phyloP scores from a whole-genome alignment of 305 asterid species.

The Euphrasia arctica region DNA sequence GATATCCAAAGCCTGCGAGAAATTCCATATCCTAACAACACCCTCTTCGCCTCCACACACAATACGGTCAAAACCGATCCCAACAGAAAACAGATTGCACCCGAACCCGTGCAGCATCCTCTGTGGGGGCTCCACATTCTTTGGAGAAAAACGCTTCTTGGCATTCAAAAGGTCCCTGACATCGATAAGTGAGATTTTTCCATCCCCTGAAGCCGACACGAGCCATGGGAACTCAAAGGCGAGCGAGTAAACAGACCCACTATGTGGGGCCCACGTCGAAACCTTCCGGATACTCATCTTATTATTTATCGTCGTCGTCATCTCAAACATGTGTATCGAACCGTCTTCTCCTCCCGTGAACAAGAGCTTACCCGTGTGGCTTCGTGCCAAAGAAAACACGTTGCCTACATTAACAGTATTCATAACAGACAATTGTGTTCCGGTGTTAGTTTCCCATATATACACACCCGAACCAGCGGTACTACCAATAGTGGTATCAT shows the following conservation, averaged over 20 bases:
- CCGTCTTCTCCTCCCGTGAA: conserved; percentile 97
- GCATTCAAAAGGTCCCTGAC: conserved; percentile 73
- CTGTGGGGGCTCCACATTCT: conserved; percentile 80
- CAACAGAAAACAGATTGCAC: conserved; percentile 73
- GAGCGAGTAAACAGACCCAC: conserved; percentile 70
- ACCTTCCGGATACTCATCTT: conserved; percentile 39
- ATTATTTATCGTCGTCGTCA: conserved; percentile 36
- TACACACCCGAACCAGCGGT: conserved; percentile 76
- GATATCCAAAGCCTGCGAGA: conserved; percentile 89
- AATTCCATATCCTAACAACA: conserved; percentile 89
- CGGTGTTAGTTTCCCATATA: conserved; percentile 69
- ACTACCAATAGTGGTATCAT: conserved; percentile 67
- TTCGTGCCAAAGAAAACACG: conserved; percentile 66
- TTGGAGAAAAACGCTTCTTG: conserved; percentile 35
- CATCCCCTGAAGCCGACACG: conserved; percentile 90
- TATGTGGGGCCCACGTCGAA: conserved; percentile 87
- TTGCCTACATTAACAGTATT: conserved; percentile 56
- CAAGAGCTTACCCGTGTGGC: conserved; percentile 82
- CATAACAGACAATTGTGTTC: conserved; percentile 38
- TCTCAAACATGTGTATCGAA: conserved; percentile 82
- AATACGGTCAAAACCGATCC: conserved; percentile 74
- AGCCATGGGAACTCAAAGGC: conserved; percentile 98
- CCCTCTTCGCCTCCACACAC: conserved; percentile 98
- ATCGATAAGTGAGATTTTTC: conserved; percentile 81
- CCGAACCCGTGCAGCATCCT: conserved; percentile 95